These are phyloP conservation scores for Aspergillus heteromorphus DNA, from an alignment of 495 filamentous ascomycete species.

Conservation along the genomic window DNA sequence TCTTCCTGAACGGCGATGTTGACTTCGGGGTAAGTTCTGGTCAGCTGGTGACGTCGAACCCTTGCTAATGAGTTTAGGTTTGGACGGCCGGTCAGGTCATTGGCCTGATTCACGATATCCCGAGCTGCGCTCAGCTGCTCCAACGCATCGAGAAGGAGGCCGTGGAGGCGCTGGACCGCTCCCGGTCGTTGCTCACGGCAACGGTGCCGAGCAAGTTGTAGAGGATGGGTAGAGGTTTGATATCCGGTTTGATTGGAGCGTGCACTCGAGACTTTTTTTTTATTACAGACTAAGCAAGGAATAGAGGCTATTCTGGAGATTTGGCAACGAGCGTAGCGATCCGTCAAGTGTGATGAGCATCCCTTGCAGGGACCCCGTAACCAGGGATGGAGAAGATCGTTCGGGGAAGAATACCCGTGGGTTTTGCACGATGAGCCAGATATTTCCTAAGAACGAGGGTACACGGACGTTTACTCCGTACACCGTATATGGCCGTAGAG, in stretches of 20 bases:
- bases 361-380: not conserved
- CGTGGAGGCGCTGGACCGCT: conserved; percentile 42
- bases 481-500: not conserved
- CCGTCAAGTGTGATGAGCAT: not conserved
- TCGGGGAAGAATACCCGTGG: not conserved
- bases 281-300: not conserved
- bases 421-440: not conserved
- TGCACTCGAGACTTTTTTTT: not conserved
- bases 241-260: not conserved
- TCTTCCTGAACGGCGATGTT: conserved; percentile 87
- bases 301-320: not conserved
- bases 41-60: not conserved
- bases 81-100: conserved; percentile 71
- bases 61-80: conserved; percentile 37
- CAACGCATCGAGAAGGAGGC: conserved; percentile 60
- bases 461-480: not conserved
- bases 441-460: not conserved
- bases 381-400: not conserved
- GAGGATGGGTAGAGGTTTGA: conserved; percentile 3
- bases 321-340: not conserved
- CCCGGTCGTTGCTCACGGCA: conserved; percentile 32
- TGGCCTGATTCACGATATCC: conserved; percentile 64
- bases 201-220: conserved; percentile 37
- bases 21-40: conserved; percentile 74
- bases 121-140: conserved; percentile 55